Percentiles rank a stretch among this genome's conserved stretches.
Evolutionary conservation across 176 grass and related monocot species (phyloP).

Genomic region (Aegilops sharonensis): DNA sequence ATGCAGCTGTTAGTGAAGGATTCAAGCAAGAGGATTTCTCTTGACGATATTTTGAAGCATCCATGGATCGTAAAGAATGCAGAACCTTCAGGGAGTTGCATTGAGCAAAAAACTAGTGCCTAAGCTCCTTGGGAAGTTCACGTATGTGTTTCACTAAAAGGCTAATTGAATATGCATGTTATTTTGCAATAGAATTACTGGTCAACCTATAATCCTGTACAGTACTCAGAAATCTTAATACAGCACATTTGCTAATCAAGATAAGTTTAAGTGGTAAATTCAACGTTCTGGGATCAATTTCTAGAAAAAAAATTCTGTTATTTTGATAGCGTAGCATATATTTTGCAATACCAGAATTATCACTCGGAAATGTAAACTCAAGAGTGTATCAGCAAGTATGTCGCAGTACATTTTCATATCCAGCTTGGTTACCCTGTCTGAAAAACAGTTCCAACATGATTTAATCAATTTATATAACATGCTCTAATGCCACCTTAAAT

Average conservation of each 20-base stretch:
- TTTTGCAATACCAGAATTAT: background rate
- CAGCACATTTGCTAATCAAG: background rate
- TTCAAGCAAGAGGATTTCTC: conserved; percentile 74
- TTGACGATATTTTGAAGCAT: conserved; percentile 81
- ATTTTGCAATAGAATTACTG: background rate
- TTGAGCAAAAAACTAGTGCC: background rate
- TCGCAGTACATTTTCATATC: background rate
- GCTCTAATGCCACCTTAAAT: background rate
- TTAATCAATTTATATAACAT: background rate
- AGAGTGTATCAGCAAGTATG: background rate
- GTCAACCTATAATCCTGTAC: background rate
- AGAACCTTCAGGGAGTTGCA: conserved; percentile 60
- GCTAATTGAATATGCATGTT: background rate
- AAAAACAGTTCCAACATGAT: background rate
- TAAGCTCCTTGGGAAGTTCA: conserved; percentile 1
- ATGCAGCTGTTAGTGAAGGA: conserved; percentile 90
- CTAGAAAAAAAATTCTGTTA: background rate
- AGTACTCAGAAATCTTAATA: background rate
- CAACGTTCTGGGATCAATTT: background rate
- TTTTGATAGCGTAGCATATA: background rate
- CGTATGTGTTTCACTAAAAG: conserved; percentile 17
- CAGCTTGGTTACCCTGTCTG: background rate
- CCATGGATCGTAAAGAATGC: conserved; percentile 85
- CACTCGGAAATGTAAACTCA: background rate
- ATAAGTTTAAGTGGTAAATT: background rate